phyloP scores from a whole-genome alignment of 2,329 filamentous ascomycete genomes.

The Monilinia fructigena region DNA sequence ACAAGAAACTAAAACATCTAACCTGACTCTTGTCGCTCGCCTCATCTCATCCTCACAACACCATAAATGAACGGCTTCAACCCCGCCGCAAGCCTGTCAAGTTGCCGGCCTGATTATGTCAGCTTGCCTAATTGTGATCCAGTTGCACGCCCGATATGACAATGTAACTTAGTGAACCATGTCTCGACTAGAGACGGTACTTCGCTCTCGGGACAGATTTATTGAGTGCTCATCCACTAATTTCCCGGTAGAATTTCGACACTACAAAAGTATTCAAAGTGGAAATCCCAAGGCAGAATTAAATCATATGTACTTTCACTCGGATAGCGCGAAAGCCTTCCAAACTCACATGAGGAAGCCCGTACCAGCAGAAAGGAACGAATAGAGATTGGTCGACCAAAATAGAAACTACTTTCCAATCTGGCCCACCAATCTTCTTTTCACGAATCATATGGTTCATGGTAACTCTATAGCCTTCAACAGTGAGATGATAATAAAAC shows the following conservation, averaged over 20 bases:
- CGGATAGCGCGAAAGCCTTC: neutral
- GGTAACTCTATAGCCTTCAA: neutral
- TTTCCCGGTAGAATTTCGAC: neutral
- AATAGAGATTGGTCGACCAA: neutral
- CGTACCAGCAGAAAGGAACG: neutral
- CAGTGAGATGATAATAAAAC: neutral
- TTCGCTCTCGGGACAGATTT: neutral
- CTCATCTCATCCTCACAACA: slow-evolving; percentile 1
- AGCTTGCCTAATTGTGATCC: neutral
- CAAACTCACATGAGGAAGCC: neutral
- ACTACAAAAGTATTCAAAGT: neutral
- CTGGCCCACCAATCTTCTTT: neutral
- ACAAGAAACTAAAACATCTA: neutral
- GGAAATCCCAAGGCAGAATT: neutral
- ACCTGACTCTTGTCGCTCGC: neutral
- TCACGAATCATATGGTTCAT: no score
- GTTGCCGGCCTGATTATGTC: neutral
- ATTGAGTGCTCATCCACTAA: no score
- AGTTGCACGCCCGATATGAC: neutral
- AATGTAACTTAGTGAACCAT: no score
- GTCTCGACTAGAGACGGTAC: neutral
- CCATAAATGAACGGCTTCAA: neutral
- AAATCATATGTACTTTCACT: neutral
- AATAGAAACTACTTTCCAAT: neutral
- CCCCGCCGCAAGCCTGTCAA: neutral